A percentile compares a stretch with the other conserved stretches of the same genome.
These are phyloP conservation scores for Chionographis japonica DNA, from an alignment of 106 monocot species.

Conservation along the genomic window DNA sequence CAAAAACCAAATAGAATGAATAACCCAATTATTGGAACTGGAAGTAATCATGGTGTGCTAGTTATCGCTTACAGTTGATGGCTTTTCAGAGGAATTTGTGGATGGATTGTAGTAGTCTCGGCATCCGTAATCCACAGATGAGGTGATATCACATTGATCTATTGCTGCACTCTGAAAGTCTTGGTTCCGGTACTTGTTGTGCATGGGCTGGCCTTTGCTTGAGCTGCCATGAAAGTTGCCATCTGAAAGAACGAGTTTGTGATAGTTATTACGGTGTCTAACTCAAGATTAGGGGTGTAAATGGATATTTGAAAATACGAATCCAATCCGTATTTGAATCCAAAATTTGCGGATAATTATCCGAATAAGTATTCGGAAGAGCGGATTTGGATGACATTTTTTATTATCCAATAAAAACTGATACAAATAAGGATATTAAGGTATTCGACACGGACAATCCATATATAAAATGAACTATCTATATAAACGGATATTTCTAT, in stretches of 20 bases:
- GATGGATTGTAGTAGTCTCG: constrained; percentile 30
- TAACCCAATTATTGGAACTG: not conserved
- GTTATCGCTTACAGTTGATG: constrained; percentile 10
- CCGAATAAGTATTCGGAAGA: too few species aligned
- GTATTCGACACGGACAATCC: too few species aligned
- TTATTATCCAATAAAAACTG: too few species aligned
- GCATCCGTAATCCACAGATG: constrained; percentile 33
- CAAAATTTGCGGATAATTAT: too few species aligned
- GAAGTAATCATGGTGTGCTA: not conserved
- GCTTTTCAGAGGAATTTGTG: constrained; percentile 2
- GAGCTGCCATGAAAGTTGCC: constrained; percentile 19
- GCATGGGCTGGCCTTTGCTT: not conserved
- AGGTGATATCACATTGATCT: constrained; percentile 19
- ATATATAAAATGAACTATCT: too few species aligned
- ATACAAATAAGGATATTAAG: too few species aligned
- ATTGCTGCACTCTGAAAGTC: not conserved
- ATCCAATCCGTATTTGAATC: too few species aligned
- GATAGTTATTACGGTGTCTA: too few species aligned
- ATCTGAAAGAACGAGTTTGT: constrained; percentile 2
- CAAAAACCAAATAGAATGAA: not conserved
- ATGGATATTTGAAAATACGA: too few species aligned
- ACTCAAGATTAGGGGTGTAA: too few species aligned
- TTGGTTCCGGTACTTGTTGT: constrained; percentile 10
- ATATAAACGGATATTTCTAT: too few species aligned
- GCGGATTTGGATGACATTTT: too few species aligned